Evolutionary conservation across 345 rosid genomes (phyloP).

Genomic region (Gossypium anomalum): DNA sequence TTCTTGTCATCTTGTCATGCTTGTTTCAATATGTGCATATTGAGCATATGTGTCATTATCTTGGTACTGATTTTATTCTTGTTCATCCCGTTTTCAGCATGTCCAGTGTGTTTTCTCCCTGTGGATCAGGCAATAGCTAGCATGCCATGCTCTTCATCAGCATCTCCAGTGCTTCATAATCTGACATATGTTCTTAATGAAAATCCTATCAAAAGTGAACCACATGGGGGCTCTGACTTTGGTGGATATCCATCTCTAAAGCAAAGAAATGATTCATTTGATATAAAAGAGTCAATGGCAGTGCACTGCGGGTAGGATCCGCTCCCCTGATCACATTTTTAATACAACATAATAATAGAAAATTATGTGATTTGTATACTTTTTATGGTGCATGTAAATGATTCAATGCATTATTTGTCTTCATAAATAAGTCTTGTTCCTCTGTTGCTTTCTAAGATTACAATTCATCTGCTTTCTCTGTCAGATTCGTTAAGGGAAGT

Average conservation of each 20-base stretch:
- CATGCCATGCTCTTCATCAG: slow-evolving; percentile 60
- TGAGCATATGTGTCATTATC: background rate
- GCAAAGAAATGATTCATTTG: slow-evolving; percentile 61
- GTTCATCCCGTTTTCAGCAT: slow-evolving; percentile 43
- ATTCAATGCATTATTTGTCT: background rate
- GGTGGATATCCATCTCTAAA: slow-evolving; percentile 84
- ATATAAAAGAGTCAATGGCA: slow-evolving; percentile 68
- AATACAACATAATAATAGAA: background rate
- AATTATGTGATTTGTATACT: background rate
- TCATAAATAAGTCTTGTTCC: slow-evolving; percentile 5
- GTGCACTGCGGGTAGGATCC: slow-evolving; percentile 79
- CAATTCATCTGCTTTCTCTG: slow-evolving; percentile 11
- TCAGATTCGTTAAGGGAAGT: slow-evolving; percentile 67
- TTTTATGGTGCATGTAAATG: background rate
- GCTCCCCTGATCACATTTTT: slow-evolving; percentile 3
- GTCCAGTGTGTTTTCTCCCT: slow-evolving; percentile 81
- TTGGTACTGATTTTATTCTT: slow-evolving; percentile 12
- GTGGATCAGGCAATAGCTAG: slow-evolving; percentile 62
- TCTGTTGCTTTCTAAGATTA: background rate
- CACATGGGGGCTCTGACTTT: slow-evolving; percentile 75
- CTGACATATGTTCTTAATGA: slow-evolving; percentile 54
- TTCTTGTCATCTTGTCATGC: background rate
- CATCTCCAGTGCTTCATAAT: slow-evolving; percentile 50
- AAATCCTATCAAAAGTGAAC: slow-evolving; percentile 50
- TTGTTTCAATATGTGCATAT: background rate